These are phyloP conservation scores for Beauveria brongniartii DNA, from an alignment of 2,329 filamentous ascomycete genomes.

Conservation along the genomic window DNA sequence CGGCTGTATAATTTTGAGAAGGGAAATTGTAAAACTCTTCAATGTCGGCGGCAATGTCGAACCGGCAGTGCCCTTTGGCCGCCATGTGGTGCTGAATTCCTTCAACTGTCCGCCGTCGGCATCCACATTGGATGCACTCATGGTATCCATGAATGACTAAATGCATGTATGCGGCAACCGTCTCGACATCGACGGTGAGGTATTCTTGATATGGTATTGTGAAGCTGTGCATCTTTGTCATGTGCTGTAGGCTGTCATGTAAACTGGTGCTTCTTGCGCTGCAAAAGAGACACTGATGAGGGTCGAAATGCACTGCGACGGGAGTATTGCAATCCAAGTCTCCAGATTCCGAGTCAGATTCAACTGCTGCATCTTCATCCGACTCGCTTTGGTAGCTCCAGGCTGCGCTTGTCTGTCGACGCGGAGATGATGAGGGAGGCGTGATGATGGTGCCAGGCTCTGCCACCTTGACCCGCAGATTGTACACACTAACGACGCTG, in stretches of 20 bases:
- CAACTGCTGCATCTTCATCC: not conserved
- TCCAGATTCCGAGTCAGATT: not conserved
- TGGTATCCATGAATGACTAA: conserved; percentile 40
- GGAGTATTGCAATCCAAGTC: not conserved
- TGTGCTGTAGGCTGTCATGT: conserved; percentile 35
- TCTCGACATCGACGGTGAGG: conserved; percentile 37
- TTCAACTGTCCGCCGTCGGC: conserved; percentile 31
- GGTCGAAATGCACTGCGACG: conserved; percentile 18
- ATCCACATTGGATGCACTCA: conserved; percentile 44
- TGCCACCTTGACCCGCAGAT: conserved; percentile 17
- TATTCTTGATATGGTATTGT: conserved; percentile 31
- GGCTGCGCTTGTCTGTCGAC: not conserved
- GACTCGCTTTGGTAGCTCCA: not conserved
- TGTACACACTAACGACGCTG: conserved; percentile 16
- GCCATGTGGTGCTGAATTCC: conserved; percentile 45
- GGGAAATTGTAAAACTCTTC: conserved; percentile 30
- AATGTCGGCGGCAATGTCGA: conserved; percentile 33
- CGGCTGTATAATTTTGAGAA: conserved; percentile 10
- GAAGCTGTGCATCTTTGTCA: conserved; percentile 41
- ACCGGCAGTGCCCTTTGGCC: conserved; percentile 39
- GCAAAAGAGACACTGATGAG: conserved; percentile 37
- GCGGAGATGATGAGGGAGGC: conserved; percentile 9
- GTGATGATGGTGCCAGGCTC: conserved; percentile 14
- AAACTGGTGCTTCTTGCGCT: conserved; percentile 21
- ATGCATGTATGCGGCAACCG: conserved; percentile 39